Evolutionary conservation across 2,329 filamentous ascomycete genomes (phyloP), one percentile per base, ranked within the genome.

Genomic region (Pseudocercospora vitis): DNA sequence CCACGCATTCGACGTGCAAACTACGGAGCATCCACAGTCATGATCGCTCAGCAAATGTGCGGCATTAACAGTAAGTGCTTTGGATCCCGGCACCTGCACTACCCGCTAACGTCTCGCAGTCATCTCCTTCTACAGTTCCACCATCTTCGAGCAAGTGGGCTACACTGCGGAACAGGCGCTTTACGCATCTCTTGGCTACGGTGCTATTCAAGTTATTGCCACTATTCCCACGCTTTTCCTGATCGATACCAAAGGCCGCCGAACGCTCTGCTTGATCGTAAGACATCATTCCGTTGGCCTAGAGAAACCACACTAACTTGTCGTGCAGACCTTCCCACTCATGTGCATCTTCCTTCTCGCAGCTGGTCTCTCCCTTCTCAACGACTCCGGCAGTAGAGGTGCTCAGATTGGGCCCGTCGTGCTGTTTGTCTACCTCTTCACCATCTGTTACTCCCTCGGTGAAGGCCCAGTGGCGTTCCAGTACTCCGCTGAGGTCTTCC

Each of bases 271-370:
- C 4, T 31, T 68, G 12, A 57, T 60, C 26, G 61, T 63, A 47
- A 57, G 61, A 51, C 4, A 11, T 16, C 7, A 16, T 9, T 18
- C 9, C 9, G 11, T 32, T 29, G 26, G 33, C 48, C 18, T 31
- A 14, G 23, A 19, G 4, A 26, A 11, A 14, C 19, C 16, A 19
- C 2, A 16, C 49, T 53, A 24, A 56, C 49, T n/a, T n/a, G 53
- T 64, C 69, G 1, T 71, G 0, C 68, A 70, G 28, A 78, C 76
- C 1, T 77, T 77, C 63, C 76, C 76, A 0, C 57, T 74, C 2
- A 77, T 78, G 75, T 68, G 67, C 32, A 72, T 79, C 11, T 77
- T 78, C 63, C 69, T 80, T 4, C 73, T 81, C 46, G 76, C 78
- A 55, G 74, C 74, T 5, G 64, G 78, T 69, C 65, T 75, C 12